Evolutionary conservation across 2,329 filamentous ascomycete genomes (phyloP), one percentile per base, ranked within the genome.

Genomic region (Paramyrothecium sp.): DNA sequence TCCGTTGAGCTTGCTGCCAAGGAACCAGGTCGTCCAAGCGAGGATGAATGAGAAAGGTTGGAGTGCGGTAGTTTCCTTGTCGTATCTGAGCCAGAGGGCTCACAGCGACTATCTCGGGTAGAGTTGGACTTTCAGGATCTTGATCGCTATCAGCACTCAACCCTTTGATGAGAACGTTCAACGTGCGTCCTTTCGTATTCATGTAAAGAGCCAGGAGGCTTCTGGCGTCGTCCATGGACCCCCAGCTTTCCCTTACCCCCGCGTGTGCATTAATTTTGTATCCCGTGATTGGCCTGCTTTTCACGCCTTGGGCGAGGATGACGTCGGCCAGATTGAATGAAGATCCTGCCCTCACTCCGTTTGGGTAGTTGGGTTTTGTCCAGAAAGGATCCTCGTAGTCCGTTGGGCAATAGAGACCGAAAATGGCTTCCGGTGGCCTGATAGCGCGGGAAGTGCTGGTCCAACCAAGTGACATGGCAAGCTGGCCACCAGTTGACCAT

Each of bases 401-500:
- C 0, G 52, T 55, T 3, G 69, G 79, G 11, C 67, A 64, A 56
- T 83, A 83, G 54, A 83, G 80, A 0, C 68, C 69, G 0, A 83
- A 62, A 2, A 79, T 72, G 1, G 75, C 79, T 0, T 72, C 60
- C 0, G 80, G 80, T 0, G 78, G 67, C 4, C 11, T 34, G 0
- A 81, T 23, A 0, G 70, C 72, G 1, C 51, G 22, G 12, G 56
- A 20, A 0, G 53, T 41, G 0, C 71, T 58, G 0, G 75, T 81
- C 67, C 69, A 82, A 0, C 59, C 75, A 0, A 78, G 60, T 0
- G 74, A 68, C 70, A 82, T 71, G 1, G 80, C 80, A 0, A 83
- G 66, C 3, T 71, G 67, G 0, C 78, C 81, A 1, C 80, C 81
- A 0, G 74, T 71, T 0, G 80, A 83, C 80, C 79, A 83, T 0